Evolutionary conservation across 2,329 filamentous ascomycete genomes (phyloP).

Genomic region (Alternaria sp.): DNA sequence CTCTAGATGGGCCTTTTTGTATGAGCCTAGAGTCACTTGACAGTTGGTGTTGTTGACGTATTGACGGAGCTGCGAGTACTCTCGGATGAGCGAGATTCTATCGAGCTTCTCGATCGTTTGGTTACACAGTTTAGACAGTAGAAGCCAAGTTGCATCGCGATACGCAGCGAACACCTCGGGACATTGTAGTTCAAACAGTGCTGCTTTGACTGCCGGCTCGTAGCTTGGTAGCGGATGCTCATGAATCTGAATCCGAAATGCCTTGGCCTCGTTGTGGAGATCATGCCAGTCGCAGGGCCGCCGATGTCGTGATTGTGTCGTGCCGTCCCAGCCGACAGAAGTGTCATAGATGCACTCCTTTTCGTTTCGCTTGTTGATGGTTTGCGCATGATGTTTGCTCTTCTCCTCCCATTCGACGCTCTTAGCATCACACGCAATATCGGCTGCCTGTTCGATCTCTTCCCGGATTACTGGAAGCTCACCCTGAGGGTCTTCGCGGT

Average conservation of each 20-base stretch:
- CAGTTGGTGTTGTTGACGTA: conserved; percentile 24
- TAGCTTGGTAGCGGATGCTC: conserved; percentile 60
- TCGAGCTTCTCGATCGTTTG: conserved; percentile 6
- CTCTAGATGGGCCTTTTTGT: conserved; percentile 56
- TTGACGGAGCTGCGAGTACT: conserved; percentile 45
- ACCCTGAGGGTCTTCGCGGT: conserved; percentile 34
- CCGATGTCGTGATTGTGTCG: conserved; percentile 17
- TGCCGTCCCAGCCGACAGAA: conserved; percentile 26
- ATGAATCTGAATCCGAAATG: conserved; percentile 57
- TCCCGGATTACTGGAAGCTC: conserved; percentile 42
- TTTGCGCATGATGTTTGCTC: conserved; percentile 26
- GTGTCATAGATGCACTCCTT: conserved; percentile 43
- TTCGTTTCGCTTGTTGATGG: conserved; percentile 35
- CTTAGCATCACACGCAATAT: conserved; percentile 44
- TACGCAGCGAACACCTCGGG: conserved; percentile 60
- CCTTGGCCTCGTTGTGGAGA: conserved; percentile 45
- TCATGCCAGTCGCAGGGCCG: conserved; percentile 57
- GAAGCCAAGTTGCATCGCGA: conserved; percentile 61
- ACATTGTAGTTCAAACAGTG: conserved; percentile 62
- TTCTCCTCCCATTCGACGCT: conserved; percentile 49
- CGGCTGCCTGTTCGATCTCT: conserved; percentile 48
- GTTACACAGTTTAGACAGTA: conserved; percentile 52
- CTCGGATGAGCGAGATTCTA: conserved; percentile 31
- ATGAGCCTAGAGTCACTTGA: conserved; percentile 54
- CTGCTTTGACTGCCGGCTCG: conserved; percentile 48